phyloP scores from a whole-genome alignment of 106 monocot species.

The Narthecium ossifragum region DNA sequence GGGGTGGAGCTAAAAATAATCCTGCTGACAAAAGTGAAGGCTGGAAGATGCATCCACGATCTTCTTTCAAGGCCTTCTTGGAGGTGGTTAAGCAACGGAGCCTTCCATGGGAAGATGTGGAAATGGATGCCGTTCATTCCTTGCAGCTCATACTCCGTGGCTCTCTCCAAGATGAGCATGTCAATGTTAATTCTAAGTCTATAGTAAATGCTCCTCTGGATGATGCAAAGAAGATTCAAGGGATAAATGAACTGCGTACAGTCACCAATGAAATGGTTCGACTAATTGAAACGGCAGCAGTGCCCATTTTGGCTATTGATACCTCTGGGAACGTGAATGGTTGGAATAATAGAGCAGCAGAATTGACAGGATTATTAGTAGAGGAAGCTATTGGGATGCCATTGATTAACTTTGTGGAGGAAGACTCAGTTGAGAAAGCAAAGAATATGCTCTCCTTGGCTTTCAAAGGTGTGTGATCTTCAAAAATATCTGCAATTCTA shows the following conservation, averaged over 20 bases:
- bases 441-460: constrained; percentile 51
- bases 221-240: constrained; percentile 49
- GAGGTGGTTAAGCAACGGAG: constrained; percentile 77
- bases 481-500: too few species aligned
- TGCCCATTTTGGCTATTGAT: constrained; percentile 85
- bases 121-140: constrained; percentile 95
- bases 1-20: constrained; percentile 85
- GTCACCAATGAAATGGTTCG: constrained; percentile 95
- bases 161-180: constrained; percentile 34
- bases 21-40: constrained; percentile 31
- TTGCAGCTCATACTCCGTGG: constrained; percentile 83
- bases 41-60: constrained; percentile 66
- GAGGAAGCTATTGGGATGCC: constrained; percentile 73
- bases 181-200: constrained; percentile 17
- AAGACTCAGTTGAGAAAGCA: constrained; percentile 53
- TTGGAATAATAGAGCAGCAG: constrained; percentile 80
- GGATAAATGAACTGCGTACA: constrained; percentile 46
- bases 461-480: constrained; percentile 67
- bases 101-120: constrained; percentile 88
- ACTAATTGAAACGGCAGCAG: constrained; percentile 85
- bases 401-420: constrained; percentile 45
- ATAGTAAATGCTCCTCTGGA: constrained; percentile 27
- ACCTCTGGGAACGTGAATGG: constrained; percentile 66
- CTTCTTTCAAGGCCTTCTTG: constrained; percentile 84
- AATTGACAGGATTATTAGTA: constrained; percentile 64